Conservation (phyloP, 2,329 filamentous ascomycete genomes). For the Rhynchosporium secalis region DNA sequence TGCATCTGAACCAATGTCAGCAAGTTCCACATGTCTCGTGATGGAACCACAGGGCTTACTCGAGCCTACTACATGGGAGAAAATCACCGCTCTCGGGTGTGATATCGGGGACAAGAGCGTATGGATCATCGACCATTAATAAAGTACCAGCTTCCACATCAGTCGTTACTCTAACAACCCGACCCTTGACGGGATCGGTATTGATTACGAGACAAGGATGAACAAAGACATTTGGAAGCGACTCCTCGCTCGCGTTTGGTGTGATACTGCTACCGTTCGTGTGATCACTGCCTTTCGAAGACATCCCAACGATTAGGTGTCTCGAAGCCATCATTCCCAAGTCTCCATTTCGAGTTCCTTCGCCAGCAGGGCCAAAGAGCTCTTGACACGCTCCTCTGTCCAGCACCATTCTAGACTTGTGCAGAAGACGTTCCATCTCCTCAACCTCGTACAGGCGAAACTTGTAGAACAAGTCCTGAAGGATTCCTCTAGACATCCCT, state of each 20-base stretch:
- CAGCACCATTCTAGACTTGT: too few relatives aligned
- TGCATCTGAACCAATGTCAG: not conserved
- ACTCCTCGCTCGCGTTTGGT: too few relatives aligned
- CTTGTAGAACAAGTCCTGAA: too few relatives aligned
- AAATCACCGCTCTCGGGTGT: not conserved
- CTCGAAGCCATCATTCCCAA: not conserved
- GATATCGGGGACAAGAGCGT: not conserved
- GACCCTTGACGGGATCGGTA: not conserved
- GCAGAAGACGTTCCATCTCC: too few relatives aligned
- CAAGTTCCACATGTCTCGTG: not conserved
- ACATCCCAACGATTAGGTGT: not conserved
- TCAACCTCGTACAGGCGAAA: too few relatives aligned
- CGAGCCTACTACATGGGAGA: not conserved
- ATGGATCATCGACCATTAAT: not conserved
- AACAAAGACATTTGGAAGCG: not conserved
- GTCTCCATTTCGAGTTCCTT: too few relatives aligned
- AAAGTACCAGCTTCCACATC: not conserved
- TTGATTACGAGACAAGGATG: not conserved
- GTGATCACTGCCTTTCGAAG: too few relatives aligned
- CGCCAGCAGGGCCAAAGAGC: too few relatives aligned
- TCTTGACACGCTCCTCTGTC: too few relatives aligned
- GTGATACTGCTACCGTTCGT: not conserved
- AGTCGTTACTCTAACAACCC: too few relatives aligned
- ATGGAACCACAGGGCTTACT: not conserved
- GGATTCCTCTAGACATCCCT: too few relatives aligned